Conservation (phyloP, 495 filamentous ascomycete species). For the Cudoniella acicularis region DNA sequence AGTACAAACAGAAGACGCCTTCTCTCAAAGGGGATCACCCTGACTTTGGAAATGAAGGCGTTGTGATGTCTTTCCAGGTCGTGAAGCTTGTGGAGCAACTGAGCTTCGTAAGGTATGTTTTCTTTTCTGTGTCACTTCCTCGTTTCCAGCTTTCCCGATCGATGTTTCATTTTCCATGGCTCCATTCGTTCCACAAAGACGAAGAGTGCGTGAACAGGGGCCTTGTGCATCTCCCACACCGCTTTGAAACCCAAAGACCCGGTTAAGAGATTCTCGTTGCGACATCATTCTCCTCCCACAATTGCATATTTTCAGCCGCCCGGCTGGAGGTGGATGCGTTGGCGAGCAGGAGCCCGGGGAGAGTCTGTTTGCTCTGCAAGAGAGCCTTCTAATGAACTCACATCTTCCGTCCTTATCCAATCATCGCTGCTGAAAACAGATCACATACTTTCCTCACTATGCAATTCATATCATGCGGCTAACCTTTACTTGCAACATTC, state of each 20-base stretch:
- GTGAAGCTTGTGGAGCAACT: slow-evolving; percentile 74
- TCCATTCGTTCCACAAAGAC: not conserved
- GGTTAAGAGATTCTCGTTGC: slow-evolving; percentile 1
- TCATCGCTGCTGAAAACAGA: not conserved
- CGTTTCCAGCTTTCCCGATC: slow-evolving; percentile 8
- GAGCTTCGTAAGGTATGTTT: slow-evolving; percentile 69
- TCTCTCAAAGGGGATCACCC: slow-evolving; percentile 58
- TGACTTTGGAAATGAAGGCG: slow-evolving; percentile 63
- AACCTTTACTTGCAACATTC: not conserved
- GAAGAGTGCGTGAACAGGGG: not conserved
- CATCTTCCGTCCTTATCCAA: not conserved
- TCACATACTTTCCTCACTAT: not conserved
- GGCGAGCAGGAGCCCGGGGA: not conserved
- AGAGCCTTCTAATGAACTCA: not conserved
- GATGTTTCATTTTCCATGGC: not conserved
- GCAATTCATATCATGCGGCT: not conserved
- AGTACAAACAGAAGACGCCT: slow-evolving; percentile 70
- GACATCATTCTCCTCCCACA: not conserved
- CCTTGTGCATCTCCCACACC: slow-evolving; percentile 3
- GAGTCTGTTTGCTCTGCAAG: not conserved
- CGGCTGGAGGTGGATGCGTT: not conserved
- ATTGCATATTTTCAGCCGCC: not conserved
- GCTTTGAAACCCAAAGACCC: slow-evolving; percentile 5
- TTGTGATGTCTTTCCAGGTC: slow-evolving; percentile 50
- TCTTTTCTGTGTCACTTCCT: slow-evolving; percentile 3